phyloP scores from a whole-genome alignment of 495 filamentous ascomycete genomes.

The Neurospora intermedia region DNA sequence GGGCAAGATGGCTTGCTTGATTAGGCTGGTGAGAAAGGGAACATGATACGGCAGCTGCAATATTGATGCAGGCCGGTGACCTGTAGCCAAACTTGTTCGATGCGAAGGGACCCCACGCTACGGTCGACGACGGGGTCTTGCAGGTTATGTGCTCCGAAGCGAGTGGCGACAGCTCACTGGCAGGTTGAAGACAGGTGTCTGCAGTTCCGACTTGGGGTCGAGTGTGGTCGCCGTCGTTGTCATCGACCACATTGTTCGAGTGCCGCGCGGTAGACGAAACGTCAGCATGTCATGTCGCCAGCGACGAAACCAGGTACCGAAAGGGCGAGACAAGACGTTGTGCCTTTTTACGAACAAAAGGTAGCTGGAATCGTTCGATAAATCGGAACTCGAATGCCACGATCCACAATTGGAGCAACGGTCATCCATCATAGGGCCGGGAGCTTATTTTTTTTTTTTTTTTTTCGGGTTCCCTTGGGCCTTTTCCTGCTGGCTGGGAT shows the following conservation, averaged over 20 bases:
- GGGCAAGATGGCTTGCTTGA: constrained; percentile 4
- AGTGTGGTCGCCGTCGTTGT: background rate
- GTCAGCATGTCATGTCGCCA: background rate
- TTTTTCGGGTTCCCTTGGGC: background rate
- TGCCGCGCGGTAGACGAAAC: background rate
- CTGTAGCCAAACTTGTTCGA: background rate
- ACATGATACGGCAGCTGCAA: constrained; percentile 7
- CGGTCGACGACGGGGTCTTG: background rate
- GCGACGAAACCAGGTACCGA: background rate
- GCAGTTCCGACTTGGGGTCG: background rate
- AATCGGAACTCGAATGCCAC: background rate
- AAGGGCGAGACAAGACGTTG: background rate
- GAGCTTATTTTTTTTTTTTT: background rate
- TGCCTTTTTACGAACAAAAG: background rate
- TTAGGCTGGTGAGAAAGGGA: constrained; percentile 9
- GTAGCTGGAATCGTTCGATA: background rate
- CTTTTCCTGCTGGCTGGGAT: background rate
- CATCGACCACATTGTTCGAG: background rate
- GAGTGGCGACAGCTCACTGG: background rate
- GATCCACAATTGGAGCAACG: background rate
- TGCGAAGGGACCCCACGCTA: background rate
- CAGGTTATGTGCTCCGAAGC: background rate
- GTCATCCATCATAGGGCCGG: background rate
- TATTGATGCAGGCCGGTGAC: constrained; percentile 2
- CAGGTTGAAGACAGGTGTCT: background rate